phyloP scores from a whole-genome alignment of 345 rosid genomes.

The Brassica cretica region DNA sequence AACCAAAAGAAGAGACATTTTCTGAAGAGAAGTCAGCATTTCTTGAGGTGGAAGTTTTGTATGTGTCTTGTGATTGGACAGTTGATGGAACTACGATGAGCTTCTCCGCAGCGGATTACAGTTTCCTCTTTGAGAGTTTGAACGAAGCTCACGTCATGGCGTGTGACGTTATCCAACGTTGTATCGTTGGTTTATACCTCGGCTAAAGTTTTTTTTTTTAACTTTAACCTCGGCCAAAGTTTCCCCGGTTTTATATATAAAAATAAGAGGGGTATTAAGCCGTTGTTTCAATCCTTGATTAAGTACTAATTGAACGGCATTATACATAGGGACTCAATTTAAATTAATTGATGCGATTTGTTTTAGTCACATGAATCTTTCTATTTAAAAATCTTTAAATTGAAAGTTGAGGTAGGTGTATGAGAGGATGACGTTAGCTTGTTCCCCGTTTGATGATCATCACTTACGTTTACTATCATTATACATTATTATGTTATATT shows the following conservation, averaged over 20 bases:
- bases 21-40: constrained; percentile 23
- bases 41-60: constrained; percentile 18
- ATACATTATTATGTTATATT: not conserved
- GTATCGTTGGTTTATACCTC: not conserved
- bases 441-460: not conserved
- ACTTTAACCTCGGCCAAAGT: not conserved
- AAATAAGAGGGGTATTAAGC: not conserved
- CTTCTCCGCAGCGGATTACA: not conserved
- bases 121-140: not conserved
- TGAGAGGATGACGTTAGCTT: not conserved
- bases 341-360: not conserved
- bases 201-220: too few relatives aligned
- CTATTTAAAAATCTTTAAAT: not conserved
- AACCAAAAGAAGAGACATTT: not conserved
- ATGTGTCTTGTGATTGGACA: constrained; percentile 12
- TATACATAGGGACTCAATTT: not conserved
- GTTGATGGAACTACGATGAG: constrained; percentile 15
- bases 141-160: constrained; percentile 22
- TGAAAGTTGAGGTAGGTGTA: constrained; percentile 21
- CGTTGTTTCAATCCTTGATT: not conserved
- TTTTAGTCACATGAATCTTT: not conserved
- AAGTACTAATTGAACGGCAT: not conserved
- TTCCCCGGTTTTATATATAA: not conserved
- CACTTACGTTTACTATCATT: not conserved
- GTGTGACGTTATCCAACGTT: constrained; percentile 6